Base-by-base conservation (phyloP, 768 basidiomycete genomes). In the Lactifluus volemus region DNA sequence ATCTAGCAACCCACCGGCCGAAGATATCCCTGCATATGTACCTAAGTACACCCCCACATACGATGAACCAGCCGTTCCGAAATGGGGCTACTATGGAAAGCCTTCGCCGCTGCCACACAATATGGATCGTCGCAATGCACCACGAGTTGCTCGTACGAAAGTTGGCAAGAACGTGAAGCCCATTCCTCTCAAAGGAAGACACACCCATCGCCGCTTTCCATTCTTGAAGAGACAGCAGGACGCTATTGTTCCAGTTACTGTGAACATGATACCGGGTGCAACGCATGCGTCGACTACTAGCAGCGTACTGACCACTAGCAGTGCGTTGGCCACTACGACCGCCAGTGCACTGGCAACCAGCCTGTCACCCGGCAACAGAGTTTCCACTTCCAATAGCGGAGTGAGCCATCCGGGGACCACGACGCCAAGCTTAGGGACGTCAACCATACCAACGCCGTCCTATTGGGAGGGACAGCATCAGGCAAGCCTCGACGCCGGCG, bases 181-280 rank as follows among this genome's bases (percentile, higher is more conserved):
- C 17, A 17, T 34, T 25, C 30, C 19, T 47, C 32, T 30, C 3
- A 32, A 48, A 17, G 39, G 49, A 49, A 41, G 61, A 6, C 61
- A 30, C 41, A 21, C 39, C 19, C 61, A 57, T 44, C 56, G 52
- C 21, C 56, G 52, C 21, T 49, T 58, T 36, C 45, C 51, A 10
- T 58, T 58, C 25, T 12, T 63, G 41, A 58, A 53, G 57, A 58
- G 55, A 38, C 60, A 58, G 14, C 56, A 58, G 19, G 47, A 29
- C 30, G 30, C 45, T 8, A 25, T 63, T 21, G 56, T 36, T 14
- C 61, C 61, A 14, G 56, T 63, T 15, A 63, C 61, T 21, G 61
- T 63, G 30, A 44, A 63, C 41, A 49, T 63, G 56, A 58, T 63
- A 42, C 34, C 61, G 4, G 52, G 39, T 34, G 17, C 32, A n/a